Evolutionary conservation across 164 flowering plant genomes (phyloP).

Genomic region (Dillenia suffruticosa): DNA sequence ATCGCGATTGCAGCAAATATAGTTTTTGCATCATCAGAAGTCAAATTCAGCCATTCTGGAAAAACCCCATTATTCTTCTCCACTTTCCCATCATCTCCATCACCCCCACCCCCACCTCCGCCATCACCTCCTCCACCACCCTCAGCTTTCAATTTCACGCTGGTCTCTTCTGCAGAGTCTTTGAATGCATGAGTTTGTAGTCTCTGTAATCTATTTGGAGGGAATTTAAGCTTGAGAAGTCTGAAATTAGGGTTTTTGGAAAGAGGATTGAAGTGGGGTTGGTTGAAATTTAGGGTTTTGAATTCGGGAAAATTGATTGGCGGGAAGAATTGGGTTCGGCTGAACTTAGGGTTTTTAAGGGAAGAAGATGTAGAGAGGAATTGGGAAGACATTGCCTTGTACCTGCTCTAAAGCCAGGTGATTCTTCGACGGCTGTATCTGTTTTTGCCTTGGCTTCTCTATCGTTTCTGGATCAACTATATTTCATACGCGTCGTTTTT

Average conservation of each 20-base stretch:
- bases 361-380: conserved; percentile 19
- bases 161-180: conserved; percentile 48
- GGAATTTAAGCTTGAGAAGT: conserved; percentile 12
- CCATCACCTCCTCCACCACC: conserved; percentile 20
- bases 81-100: conserved; percentile 28
- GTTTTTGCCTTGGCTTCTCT: too few species aligned
- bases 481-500: too few species aligned
- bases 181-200: conserved; percentile 37
- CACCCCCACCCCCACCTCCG: conserved; percentile 42
- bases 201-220: conserved; percentile 14
- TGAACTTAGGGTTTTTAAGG: conserved; percentile 17
- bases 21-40: conserved; percentile 75
- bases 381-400: conserved; percentile 28
- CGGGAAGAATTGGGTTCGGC: conserved; percentile 7
- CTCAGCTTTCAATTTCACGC: conserved; percentile 20
- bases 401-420: too few species aligned
- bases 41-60: conserved; percentile 79
- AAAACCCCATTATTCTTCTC: conserved; percentile 38
- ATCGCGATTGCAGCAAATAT: conserved; percentile 75
- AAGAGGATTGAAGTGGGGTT: conserved; percentile 17
- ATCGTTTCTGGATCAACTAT: too few species aligned
- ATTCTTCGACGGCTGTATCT: too few species aligned
- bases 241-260: conserved; percentile 15
- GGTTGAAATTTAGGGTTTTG: conserved; percentile 9
- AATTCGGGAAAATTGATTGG: conserved; percentile 19